These are phyloP conservation scores for Colletotrichum incanum DNA, from an alignment of 2,329 filamentous ascomycete species.

Conservation along the genomic window DNA sequence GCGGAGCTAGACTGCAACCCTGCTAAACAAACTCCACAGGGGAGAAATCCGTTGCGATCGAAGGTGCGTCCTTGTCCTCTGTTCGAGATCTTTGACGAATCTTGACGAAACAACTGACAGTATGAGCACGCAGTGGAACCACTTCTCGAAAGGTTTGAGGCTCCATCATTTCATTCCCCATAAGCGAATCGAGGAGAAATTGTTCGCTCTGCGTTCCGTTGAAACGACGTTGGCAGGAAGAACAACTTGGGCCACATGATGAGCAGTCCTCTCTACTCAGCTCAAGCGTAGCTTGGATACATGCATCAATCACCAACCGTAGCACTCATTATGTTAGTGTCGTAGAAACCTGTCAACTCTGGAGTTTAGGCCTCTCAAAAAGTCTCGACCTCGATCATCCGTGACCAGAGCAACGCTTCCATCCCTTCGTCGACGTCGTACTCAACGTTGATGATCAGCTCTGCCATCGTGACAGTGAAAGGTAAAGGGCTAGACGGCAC, in stretches of 20 bases:
- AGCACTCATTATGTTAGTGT: no score
- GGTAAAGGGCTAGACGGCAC: neutral
- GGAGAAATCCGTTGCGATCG: neutral
- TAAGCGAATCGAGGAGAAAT: neutral
- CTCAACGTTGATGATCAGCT: neutral
- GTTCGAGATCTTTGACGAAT: slow-evolving; percentile 3
- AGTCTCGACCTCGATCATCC: no score
- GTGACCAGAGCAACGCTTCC: neutral
- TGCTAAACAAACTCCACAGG: neutral
- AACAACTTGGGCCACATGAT: neutral
- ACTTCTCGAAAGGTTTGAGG: neutral
- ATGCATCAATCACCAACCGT: no score
- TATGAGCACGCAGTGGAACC: neutral
- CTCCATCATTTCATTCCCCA: neutral
- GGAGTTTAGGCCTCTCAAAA: neutral
- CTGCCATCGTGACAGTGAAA: neutral
- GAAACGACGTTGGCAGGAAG: neutral
- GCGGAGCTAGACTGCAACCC: neutral
- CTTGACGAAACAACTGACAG: neutral
- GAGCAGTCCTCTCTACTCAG: neutral
- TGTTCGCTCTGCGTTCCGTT: neutral
- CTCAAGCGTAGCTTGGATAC: neutral
- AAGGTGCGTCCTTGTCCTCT: neutral
- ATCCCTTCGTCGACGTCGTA: neutral
- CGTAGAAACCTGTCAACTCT: no score